Conservation (phyloP, 2,329 filamentous ascomycete genomes). For the Xylaria sp. region DNA sequence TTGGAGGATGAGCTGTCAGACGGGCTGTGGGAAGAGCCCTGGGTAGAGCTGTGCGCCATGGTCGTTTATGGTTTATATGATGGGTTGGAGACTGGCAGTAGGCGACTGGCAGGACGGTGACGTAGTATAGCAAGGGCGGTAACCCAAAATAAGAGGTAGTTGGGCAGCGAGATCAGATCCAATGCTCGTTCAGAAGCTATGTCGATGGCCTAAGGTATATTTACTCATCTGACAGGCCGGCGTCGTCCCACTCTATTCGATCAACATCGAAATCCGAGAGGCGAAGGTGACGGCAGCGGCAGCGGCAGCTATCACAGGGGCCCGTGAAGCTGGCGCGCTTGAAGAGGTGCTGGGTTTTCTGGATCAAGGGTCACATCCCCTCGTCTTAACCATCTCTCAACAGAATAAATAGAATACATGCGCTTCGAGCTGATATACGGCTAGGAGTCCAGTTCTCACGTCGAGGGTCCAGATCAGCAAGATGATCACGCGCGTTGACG, state of each 20-base stretch:
- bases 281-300: no score
- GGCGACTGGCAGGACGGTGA: not conserved
- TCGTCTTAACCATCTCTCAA: not conserved
- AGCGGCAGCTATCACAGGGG: not conserved
- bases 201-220: not conserved
- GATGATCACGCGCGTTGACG: no score
- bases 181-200: not conserved
- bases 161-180: not conserved
- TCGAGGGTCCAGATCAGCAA: not conserved
- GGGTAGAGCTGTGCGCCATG: constrained; percentile 36
- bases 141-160: not conserved
- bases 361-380: not conserved
- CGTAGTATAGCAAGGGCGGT: not conserved
- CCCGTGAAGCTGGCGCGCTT: not conserved
- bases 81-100: not conserved
- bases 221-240: not conserved
- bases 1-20: constrained; percentile 35
- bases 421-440: no score
- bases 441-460: no score
- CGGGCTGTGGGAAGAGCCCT: constrained; percentile 9
- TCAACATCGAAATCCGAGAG: not conserved
- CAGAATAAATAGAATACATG: not conserved
- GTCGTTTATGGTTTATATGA: not conserved
- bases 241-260: not conserved
- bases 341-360: not conserved